Base-by-base conservation (phyloP, 2,329 filamentous ascomycete genomes). In the Zasmidium citrigriseum region DNA sequence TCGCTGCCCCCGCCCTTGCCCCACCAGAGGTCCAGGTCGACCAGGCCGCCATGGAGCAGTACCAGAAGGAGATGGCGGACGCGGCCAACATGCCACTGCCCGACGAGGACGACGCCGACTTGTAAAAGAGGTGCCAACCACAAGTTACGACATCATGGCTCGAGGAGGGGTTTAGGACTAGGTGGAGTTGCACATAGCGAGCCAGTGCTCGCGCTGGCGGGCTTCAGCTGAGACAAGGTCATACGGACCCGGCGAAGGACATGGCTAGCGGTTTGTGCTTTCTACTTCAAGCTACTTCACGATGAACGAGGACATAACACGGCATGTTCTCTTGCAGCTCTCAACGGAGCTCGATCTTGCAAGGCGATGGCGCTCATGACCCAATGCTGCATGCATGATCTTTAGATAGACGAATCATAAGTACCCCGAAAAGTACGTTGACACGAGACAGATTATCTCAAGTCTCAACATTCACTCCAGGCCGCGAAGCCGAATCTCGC, bases 21-120 rank as follows among this genome's bases (percentile, higher is more conserved):
- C 95, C 95, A 70, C 93, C 95, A 63, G 93, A 95, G 77, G 91
- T 93, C 70, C 81, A 88, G 75, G 91, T 99, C 78, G 91, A 98
- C 80, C 85, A 89, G 79, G 84, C 82, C 56, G 88, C 96, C 66
- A 85, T 97, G 72, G 83, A 85, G 70, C 78, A 91, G 81, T 96
- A 96, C 84, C 82, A 89, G 78, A 82, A 89, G 79, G 95, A 99
- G 84, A 96, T 99, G 91, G 79, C 85, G 62, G 84, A 83, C 52
- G 95, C 95, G 64, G 86, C 89, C 64, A 70, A 83, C 65, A 86
- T 89, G 86, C 92, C 95, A 72, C 90, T 99, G 72, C 95, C 95
- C 68, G 93, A 92, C 74, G 95, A 98, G 85, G 90, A 96, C 67
- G 93, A 96, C 70, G 87, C 91, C 67, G 80, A 82, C 69, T 78